Percentiles rank a stretch among this genome's conserved stretches.
Conservation (phyloP, 2,329 filamentous ascomycete genomes). For the Emergomyces orientalis region DNA sequence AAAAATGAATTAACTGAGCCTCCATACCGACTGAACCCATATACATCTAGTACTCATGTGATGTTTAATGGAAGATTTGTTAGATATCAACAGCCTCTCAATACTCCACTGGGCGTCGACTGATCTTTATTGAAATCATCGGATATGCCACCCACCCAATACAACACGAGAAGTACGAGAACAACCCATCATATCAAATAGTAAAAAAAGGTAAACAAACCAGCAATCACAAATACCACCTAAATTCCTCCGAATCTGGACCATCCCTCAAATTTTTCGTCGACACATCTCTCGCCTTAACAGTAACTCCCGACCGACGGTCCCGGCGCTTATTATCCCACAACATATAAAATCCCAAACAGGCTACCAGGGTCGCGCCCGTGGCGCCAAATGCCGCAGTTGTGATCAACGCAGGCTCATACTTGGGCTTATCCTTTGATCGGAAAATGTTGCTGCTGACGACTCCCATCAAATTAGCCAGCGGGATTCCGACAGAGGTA, state of each 20-base stretch:
- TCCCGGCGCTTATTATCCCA: conserved; percentile 56
- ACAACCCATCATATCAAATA: neutral
- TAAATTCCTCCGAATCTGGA: conserved; percentile 45
- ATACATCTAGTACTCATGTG: too few relatives aligned
- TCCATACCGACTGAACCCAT: neutral
- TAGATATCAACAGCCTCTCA: too few relatives aligned
- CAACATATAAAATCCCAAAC: conserved; percentile 56
- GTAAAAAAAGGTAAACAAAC: neutral
- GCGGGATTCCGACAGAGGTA: conserved; percentile 62
- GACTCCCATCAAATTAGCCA: conserved; percentile 69
- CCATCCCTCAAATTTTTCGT: conserved; percentile 49
- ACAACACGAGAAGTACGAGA: neutral
- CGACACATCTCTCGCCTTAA: conserved; percentile 49
- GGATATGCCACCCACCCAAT: neutral
- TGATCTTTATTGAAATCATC: too few relatives aligned
- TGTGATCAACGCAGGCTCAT: conserved; percentile 56
- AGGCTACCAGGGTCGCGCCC: conserved; percentile 47
- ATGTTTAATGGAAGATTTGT: too few relatives aligned
- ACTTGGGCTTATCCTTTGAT: conserved; percentile 54
- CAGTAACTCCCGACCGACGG: conserved; percentile 44
- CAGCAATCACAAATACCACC: conserved; percentile 43
- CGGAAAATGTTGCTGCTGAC: conserved; percentile 61
- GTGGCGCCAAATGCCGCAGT: conserved; percentile 54
- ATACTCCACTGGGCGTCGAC: too few relatives aligned
- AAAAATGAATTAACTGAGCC: neutral